Conservation (phyloP, 2,329 filamentous ascomycete genomes). For the Ophiostoma piceae region DNA sequence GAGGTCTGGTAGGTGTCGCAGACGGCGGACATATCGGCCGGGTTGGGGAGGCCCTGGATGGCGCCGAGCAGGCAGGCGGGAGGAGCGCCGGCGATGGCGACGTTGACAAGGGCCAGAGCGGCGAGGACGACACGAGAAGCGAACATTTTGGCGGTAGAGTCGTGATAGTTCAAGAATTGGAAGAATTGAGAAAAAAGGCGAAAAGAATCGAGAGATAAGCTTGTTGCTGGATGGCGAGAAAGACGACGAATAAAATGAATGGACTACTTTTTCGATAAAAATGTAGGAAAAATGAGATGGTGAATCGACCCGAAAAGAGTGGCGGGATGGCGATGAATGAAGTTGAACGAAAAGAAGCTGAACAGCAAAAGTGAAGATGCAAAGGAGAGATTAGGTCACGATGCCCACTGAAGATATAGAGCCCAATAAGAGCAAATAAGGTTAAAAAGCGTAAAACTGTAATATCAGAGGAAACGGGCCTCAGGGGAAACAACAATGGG, state of each 20-base stretch:
- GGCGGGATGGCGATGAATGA: constrained; percentile 9
- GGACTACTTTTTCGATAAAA: constrained; percentile 9
- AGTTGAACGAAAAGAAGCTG: neutral
- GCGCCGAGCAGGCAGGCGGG: constrained; percentile 24
- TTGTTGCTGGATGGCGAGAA: neutral
- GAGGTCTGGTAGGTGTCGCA: constrained; percentile 18
- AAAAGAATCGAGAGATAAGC: neutral
- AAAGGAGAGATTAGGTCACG: neutral
- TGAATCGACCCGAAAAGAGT: constrained; percentile 6
- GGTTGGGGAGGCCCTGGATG: constrained; percentile 22
- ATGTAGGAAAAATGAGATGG: constrained; percentile 10
- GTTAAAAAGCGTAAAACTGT: constrained; percentile 11
- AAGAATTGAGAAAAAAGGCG: neutral
- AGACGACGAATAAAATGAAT: neutral
- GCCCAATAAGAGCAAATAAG: neutral
- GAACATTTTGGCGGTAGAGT: constrained; percentile 10
- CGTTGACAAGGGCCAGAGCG: constrained; percentile 13
- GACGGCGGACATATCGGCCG: constrained; percentile 19
- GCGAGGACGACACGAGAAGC: neutral
- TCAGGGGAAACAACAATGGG: constrained; percentile 6
- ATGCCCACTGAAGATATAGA: neutral
- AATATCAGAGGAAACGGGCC: neutral
- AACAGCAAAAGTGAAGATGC: neutral
- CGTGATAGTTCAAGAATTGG: neutral
- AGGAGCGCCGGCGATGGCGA: neutral